These are phyloP conservation scores for Aspergillus sclerotiicarbonarius DNA, from an alignment of 495 filamentous ascomycete species.

Conservation along the genomic window DNA sequence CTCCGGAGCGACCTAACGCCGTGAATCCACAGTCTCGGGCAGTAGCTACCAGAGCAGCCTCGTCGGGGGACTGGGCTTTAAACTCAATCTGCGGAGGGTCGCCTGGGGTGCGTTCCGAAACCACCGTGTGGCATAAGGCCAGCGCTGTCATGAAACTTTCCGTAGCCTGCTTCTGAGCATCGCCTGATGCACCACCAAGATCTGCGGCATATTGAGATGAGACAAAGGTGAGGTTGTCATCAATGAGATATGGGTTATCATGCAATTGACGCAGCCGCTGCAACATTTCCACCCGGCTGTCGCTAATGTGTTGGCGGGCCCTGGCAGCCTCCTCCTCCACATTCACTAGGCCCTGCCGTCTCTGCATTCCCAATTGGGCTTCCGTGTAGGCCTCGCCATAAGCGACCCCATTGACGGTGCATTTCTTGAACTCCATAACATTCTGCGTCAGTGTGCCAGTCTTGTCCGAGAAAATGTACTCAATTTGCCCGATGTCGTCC, in stretches of 20 bases:
- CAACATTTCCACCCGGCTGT: slow-evolving; percentile 68
- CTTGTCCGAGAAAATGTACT: slow-evolving; percentile 99
- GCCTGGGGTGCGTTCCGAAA: slow-evolving; percentile 82
- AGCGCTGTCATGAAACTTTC: slow-evolving; percentile 90
- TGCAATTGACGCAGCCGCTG: slow-evolving; percentile 68
- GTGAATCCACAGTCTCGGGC: slow-evolving; percentile 94
- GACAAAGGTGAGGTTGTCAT: slow-evolving; percentile 86
- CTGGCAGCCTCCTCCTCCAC: slow-evolving; percentile 71
- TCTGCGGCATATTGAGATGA: slow-evolving; percentile 83
- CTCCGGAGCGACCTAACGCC: slow-evolving; percentile 70
- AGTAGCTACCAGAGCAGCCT: slow-evolving; percentile 91
- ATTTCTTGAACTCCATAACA: slow-evolving; percentile 99
- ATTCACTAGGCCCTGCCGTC: slow-evolving; percentile 71
- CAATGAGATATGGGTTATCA: slow-evolving; percentile 83
- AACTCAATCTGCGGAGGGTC: slow-evolving; percentile 89
- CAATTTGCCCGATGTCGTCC: slow-evolving; percentile 93
- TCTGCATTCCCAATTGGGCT: slow-evolving; percentile 90
- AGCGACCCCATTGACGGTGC: slow-evolving; percentile 83
- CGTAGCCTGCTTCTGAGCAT: slow-evolving; percentile 69
- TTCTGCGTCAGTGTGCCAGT: slow-evolving; percentile 96
- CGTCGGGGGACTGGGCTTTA: slow-evolving; percentile 94
- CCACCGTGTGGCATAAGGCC: slow-evolving; percentile 91
- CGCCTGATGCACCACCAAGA: slow-evolving; percentile 67
- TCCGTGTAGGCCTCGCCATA: slow-evolving; percentile 97
- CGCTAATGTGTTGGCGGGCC: slow-evolving; percentile 73